These are phyloP conservation scores for Coemansia nantahalensis DNA, from an alignment of 192 early-diverging fungal genomes.

Conservation along the genomic window DNA sequence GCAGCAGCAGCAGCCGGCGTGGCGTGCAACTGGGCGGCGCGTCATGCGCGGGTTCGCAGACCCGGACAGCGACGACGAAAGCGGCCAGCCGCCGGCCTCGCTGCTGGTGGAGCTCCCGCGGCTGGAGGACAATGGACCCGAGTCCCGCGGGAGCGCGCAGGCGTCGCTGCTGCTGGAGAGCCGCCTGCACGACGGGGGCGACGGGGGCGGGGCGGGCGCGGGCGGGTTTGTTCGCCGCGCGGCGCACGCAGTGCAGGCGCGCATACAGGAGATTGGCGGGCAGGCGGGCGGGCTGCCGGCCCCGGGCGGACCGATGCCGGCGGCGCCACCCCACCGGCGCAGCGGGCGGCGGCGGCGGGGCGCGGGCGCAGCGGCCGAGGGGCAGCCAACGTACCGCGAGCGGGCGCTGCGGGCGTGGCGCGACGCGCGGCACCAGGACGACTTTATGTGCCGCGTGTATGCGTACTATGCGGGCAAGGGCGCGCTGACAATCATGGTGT, in stretches of 20 bases:
- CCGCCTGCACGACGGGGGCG: neutral
- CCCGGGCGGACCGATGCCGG: slow-evolving; percentile 39
- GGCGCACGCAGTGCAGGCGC: slow-evolving; percentile 36
- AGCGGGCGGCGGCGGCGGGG: slow-evolving; percentile 8
- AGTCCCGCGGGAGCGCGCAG: no score
- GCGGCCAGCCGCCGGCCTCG: slow-evolving; percentile 35
- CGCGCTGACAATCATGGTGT: slow-evolving; percentile 75
- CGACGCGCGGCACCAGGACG: slow-evolving; percentile 81
- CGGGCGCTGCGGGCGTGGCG: slow-evolving; percentile 78
- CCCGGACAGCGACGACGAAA: slow-evolving; percentile 1
- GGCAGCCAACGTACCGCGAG: slow-evolving; percentile 50
- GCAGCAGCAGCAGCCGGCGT: slow-evolving; percentile 10
- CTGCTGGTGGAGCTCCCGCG: slow-evolving; percentile 34
- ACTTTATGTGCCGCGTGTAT: slow-evolving; percentile 78
- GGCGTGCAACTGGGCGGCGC: neutral
- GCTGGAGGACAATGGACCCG: neutral
- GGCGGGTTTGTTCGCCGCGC: slow-evolving; percentile 43
- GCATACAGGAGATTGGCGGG: slow-evolving; percentile 43
- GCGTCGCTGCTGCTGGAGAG: neutral
- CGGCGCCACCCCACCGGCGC: slow-evolving; percentile 29
- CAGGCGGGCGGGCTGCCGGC: slow-evolving; percentile 29
- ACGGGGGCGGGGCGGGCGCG: no score
- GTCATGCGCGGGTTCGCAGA: neutral
- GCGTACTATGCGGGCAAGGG: slow-evolving; percentile 90
- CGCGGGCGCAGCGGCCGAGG: slow-evolving; percentile 4